These are phyloP conservation scores for Hydnomerulius pinastri DNA, from an alignment of 768 basidiomycete species.

Conservation along the genomic window DNA sequence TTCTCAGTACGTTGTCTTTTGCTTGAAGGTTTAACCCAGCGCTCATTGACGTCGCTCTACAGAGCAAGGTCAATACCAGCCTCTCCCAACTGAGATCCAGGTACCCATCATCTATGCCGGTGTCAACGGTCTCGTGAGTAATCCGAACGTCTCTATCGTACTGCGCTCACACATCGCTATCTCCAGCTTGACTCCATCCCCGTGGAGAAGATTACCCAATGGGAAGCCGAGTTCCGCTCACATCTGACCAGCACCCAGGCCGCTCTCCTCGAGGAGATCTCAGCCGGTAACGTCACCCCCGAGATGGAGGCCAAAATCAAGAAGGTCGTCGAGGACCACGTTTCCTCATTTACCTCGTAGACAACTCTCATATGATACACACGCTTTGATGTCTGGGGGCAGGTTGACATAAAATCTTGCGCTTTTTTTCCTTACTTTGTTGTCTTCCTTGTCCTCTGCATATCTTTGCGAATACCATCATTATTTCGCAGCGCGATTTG, in stretches of 20 bases:
- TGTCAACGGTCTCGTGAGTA: slow-evolving; percentile 94
- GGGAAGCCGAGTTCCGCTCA: slow-evolving; percentile 91
- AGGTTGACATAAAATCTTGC: slow-evolving; percentile 24
- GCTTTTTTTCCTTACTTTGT: too few relatives aligned
- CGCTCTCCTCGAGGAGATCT: slow-evolving; percentile 81
- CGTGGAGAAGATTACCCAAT: slow-evolving; percentile 90
- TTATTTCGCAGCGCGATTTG: slow-evolving; percentile 26
- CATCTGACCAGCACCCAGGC: slow-evolving; percentile 77
- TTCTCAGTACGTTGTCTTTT: slow-evolving; percentile 63
- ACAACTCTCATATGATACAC: slow-evolving; percentile 17
- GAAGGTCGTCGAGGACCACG: slow-evolving; percentile 91
- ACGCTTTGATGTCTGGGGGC: slow-evolving; percentile 16
- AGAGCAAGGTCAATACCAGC: slow-evolving; percentile 99
- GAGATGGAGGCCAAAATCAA: slow-evolving; percentile 94
- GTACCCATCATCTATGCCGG: slow-evolving; percentile 99
- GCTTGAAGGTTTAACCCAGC: background rate
- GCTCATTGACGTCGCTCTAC: slow-evolving; percentile 24
- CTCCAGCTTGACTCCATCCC: slow-evolving; percentile 88
- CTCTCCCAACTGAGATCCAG: slow-evolving; percentile 92
- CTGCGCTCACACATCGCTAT: slow-evolving; percentile 1
- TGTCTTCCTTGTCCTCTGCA: slow-evolving; percentile 18
- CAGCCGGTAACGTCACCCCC: slow-evolving; percentile 79
- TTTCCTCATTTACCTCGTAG: slow-evolving; percentile 74
- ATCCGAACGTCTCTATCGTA: background rate
- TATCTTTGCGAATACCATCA: slow-evolving; percentile 30